Conservation (phyloP, 2,329 filamentous ascomycete species). For the Cryphonectria japonica region DNA sequence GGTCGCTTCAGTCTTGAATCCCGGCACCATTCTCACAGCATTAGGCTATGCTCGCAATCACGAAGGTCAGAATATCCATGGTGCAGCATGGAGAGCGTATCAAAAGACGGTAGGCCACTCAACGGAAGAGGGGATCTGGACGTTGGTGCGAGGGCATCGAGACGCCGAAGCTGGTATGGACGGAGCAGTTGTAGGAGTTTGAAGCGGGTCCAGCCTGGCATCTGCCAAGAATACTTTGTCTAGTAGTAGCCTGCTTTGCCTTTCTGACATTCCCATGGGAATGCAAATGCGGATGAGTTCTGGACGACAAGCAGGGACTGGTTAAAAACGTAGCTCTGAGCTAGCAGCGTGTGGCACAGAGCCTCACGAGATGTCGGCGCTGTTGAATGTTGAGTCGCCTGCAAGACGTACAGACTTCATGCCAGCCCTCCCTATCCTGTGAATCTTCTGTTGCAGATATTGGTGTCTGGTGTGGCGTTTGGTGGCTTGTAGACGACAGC, state of each 20-base stretch:
- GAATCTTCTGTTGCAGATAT: no score
- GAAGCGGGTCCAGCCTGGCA: background rate
- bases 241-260: no score
- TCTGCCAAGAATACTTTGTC: background rate
- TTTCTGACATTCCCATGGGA: no score
- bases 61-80: background rate
- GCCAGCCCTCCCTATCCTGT: no score
- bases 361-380: no score
- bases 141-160: slow-evolving; percentile 33
- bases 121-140: slow-evolving; percentile 47
- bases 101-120: background rate
- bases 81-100: background rate
- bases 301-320: no score
- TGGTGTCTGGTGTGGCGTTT: no score
- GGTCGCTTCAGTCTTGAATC: slow-evolving; percentile 38
- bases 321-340: no score
- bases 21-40: slow-evolving; percentile 37
- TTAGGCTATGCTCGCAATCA: slow-evolving; percentile 10
- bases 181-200: background rate
- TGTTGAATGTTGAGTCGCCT: no score
- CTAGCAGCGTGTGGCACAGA: no score
- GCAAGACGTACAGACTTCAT: no score
- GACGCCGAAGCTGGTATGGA: background rate
- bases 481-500: background rate
- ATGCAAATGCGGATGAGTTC: no score